Base-by-base conservation (phyloP, 345 rosid species). In the Brassica incana region DNA sequence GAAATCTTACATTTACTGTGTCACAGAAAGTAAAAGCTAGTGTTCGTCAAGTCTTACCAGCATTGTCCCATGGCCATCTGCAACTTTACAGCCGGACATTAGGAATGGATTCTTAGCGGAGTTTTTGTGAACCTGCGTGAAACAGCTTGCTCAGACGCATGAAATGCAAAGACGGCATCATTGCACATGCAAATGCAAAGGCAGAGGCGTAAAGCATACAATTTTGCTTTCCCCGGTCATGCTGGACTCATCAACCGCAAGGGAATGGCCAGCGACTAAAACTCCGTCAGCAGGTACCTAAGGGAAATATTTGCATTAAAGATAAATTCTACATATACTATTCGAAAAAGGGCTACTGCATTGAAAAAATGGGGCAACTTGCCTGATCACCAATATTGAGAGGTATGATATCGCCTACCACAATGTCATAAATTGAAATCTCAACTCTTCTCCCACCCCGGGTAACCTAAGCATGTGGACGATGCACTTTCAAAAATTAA, bases 171-270 rank as follows among this genome's bases (percentile, higher is more conserved):
- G 73, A 75, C 6, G 36, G 16, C 32, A 58, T 29, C 70, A 40
- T 52, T 54, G 25, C 16, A 65, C n/a, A 27, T 27, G 30, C 5
- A 29, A 54, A 59, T 14, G 23, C 30, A 43, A 25, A 65, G 33
- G 36, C 9, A 68, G 35, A 45, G 69, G 32, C 52, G 65, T n/a
- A 65, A 65, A 54, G 50, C 84, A 70, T 81, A 96, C 99, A 69
- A 90, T 92, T 78, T 92, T 91, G 88, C 99, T 96, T 88, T 96
- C 99, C 72, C 99, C 99, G 2, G 99, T 96, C 99, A 96, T 96
- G 92, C 99, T 96, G 48, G 99, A 96, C 85, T 96, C 99, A 70
- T 96, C 99, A 67, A 93, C 77, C 9, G 97, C 87, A 76, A 96
- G 89, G 40, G 98, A 96, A 82, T 90, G 95, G 32, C 97, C 95